Percentiles rank a stretch among this genome's conserved stretches.
Evolutionary conservation across 176 grass and related monocot species (phyloP).

Genomic region (Avena insularis): DNA sequence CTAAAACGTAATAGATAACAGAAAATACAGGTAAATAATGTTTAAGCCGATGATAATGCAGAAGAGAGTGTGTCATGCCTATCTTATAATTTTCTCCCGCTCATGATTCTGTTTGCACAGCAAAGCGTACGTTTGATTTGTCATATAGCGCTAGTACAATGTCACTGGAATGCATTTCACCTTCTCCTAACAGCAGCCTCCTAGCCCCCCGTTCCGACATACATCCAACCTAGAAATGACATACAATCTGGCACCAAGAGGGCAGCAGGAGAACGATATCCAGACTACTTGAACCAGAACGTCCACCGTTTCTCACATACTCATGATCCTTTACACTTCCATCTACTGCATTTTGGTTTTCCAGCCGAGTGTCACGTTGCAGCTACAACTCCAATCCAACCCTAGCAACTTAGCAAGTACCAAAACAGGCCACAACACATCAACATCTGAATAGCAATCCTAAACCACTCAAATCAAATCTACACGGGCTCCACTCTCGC

Average conservation of each 20-base stretch:
- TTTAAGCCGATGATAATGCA: not conserved
- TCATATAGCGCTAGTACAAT: not conserved
- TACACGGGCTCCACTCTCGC: constrained; percentile 10
- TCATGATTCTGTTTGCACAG: not conserved
- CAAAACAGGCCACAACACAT: not conserved
- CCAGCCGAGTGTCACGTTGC: not conserved
- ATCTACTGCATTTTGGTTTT: not conserved
- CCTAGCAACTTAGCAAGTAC: not conserved
- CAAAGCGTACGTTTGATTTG: not conserved
- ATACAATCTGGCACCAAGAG: not conserved
- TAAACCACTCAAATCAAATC: constrained; percentile 29
- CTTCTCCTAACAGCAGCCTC: not conserved
- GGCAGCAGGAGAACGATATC: not conserved
- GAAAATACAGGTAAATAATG: not conserved
- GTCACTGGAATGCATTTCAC: not conserved
- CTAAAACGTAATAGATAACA: not conserved
- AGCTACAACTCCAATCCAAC: not conserved
- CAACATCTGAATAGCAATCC: constrained; percentile 14
- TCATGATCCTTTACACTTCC: not conserved
- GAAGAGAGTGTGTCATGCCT: not conserved
- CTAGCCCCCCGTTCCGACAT: not conserved
- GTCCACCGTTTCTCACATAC: not conserved
- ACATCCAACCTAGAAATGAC: not conserved
- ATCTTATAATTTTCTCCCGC: not conserved
- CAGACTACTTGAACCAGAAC: constrained; percentile 9